Evolutionary conservation across 75 land plant genomes (phyloP).

Genomic region (Picea glauca): DNA sequence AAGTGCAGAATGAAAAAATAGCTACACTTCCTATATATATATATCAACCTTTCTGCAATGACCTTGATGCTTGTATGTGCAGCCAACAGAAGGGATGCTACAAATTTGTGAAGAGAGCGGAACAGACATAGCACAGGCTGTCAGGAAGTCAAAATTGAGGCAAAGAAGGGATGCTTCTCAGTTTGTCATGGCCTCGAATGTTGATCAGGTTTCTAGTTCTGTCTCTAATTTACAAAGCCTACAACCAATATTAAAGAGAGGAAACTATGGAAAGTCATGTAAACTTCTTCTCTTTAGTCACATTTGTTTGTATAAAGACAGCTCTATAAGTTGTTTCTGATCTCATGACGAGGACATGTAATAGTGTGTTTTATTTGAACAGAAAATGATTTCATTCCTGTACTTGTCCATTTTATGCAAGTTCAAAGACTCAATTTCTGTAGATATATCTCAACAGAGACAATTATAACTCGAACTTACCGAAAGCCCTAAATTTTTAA

Average conservation of each 20-base stretch:
- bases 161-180: constrained; percentile 25
- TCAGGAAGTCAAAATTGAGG: constrained; percentile 32
- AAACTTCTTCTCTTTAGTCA: background rate
- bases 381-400: background rate
- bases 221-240: background rate
- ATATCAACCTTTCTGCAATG: background rate
- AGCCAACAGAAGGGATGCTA: constrained; percentile 45
- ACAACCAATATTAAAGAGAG: background rate
- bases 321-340: background rate
- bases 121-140: constrained; percentile 41
- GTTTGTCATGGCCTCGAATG: constrained; percentile 26
- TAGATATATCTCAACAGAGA: background rate
- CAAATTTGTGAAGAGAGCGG: constrained; percentile 42
- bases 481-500: background rate
- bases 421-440: background rate
- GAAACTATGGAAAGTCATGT: background rate
- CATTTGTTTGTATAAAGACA: background rate
- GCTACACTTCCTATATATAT: background rate
- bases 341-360: background rate
- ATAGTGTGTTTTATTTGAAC: background rate
- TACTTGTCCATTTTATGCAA: background rate
- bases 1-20: background rate
- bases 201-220: constrained; percentile 32
- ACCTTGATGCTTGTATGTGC: background rate
- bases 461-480: background rate